Evolutionary conservation across 1,284 basidiomycete genomes (phyloP), one percentile per base, ranked within the genome.

Genomic region (Lignosus rhinocerotis): DNA sequence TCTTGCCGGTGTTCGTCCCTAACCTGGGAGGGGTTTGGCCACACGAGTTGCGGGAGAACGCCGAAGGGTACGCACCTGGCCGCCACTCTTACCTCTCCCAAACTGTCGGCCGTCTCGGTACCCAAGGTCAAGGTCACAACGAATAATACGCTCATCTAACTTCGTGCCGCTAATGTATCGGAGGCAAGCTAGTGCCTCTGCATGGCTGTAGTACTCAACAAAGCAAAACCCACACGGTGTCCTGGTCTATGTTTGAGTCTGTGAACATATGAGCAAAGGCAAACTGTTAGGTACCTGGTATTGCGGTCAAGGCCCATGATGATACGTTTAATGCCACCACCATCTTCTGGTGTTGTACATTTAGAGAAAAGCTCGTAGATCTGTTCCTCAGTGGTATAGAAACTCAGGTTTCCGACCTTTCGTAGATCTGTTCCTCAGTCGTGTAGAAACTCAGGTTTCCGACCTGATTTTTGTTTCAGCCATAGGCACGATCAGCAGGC

Each of bases 161-260:
- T 99, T 99, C 34, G 96, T 97, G 14, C 96, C 96, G 51, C 91
- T 94, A 62, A 99, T 88, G 74, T 98, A 96, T 47, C 92, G 88
- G 83, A 99, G 87, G 65, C 91, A 91, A 45, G 94, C 92, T 31
- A 98, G 81, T 16, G 97, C 97, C 74, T 99, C 96, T 6, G 88
- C 82, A 70, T 98, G 95, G 9, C 93, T 94, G 75, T 98, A 99
- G 75, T 94, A 99, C 73, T 99, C 97, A 58, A 99, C 97, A 70
- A 99, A 99, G 68, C 96, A 98, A 75, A 99, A 99, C 1, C 97
- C 97, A 72, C 97, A 99, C 0, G 97, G 97, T 49, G 97, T 99
- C 69, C 94, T 96, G 69, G 36, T 61, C 25, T 14, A 9, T 8
- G 16, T 17, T 9, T 49, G 6, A 33, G 38, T 21, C 60, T 31